phyloP scores from a whole-genome alignment of 306 rosid genomes.

The Fagus sylvatica region DNA sequence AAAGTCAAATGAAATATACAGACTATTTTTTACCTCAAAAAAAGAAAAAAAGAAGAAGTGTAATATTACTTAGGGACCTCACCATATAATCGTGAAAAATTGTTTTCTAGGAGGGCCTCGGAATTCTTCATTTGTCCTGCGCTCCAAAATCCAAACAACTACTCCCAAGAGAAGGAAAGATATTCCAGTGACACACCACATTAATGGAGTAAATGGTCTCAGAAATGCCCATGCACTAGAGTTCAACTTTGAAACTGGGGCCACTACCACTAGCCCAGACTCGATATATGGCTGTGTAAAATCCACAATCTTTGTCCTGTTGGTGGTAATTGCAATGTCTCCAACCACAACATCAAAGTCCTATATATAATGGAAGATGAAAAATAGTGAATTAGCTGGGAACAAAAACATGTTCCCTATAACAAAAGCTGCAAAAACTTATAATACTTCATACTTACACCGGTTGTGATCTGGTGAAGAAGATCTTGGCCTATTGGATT shows the following conservation, averaged over 20 bases:
- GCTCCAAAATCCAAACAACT: slow-evolving; percentile 93
- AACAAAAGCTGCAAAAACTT: slow-evolving; percentile 16
- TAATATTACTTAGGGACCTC: slow-evolving; percentile 16
- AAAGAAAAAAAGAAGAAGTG: no score
- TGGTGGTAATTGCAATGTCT: slow-evolving; percentile 78
- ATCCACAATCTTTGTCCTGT: slow-evolving; percentile 80
- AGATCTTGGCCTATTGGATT: slow-evolving; percentile 15
- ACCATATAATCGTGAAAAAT: slow-evolving; percentile 70
- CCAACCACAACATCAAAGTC: slow-evolving; percentile 78
- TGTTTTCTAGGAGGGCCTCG: slow-evolving; percentile 88
- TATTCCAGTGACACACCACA: slow-evolving; percentile 79
- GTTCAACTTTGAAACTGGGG: slow-evolving; percentile 49
- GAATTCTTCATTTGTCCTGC: slow-evolving; percentile 76
- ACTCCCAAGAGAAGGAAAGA: slow-evolving; percentile 77
- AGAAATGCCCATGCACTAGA: slow-evolving; percentile 84
- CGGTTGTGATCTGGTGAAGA: slow-evolving; percentile 41
- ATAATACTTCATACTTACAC: slow-evolving; percentile 27
- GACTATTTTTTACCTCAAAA: not conserved
- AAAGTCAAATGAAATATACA: no score
- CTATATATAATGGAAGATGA: slow-evolving; percentile 41
- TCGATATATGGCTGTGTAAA: slow-evolving; percentile 88
- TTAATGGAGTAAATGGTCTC: slow-evolving; percentile 62
- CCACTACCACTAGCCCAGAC: slow-evolving; percentile 88
- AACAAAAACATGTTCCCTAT: not conserved
- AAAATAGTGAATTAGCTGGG: slow-evolving; percentile 12